Base-by-base conservation (phyloP, 176 grass and related monocot genomes). In the Aegilops bicornis region DNA sequence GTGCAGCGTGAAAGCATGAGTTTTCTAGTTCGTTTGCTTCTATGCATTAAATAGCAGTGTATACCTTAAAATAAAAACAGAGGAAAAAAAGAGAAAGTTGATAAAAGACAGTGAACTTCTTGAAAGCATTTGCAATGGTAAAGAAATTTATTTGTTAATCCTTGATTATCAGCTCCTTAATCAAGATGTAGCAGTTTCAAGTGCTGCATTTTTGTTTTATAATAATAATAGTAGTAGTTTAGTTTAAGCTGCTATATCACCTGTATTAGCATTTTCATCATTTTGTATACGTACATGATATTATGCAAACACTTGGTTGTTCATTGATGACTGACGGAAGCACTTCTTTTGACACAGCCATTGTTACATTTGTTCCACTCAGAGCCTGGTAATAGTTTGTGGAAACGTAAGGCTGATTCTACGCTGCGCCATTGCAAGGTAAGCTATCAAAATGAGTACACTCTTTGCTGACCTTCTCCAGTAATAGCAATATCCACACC, bases 331-430 rank as follows among this genome's bases (percentile, higher is more conserved):
- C 58, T 75, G 59, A 89, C 32, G 40, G 30, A 87, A 79, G 83
- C 31, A 14, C 36, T 87, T 87, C 4, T 85, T 67, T 89, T 89
- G 45, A 72, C 78, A 39, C 84, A 98, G 96, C 96, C 96, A 70
- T 86, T 95, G 79, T 37, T 98, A 76, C 87, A 95, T 54, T 79
- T 98, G 65, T 98, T 98, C 80, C 96, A 98, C 88, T 98, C 96
- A 60, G 96, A 98, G 89, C 78, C 79, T 92, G 96, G 96, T 82
- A 98, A 98, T 76, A 87, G 82, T 36, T 83, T 91, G 52, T 98
- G 96, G 96, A 98, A 98, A 91, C 93, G 93, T 79, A 95, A 94
- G 85, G 91, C 96, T 75, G 96, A 98, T 72, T 66, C 84, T 80
- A 84, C 88, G 87, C 67, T 98, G 81, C 81, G 88, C 33, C 84